Conservation (phyloP, 1,139 yeast genomes). For the Hyphopichia buzzinii region DNA sequence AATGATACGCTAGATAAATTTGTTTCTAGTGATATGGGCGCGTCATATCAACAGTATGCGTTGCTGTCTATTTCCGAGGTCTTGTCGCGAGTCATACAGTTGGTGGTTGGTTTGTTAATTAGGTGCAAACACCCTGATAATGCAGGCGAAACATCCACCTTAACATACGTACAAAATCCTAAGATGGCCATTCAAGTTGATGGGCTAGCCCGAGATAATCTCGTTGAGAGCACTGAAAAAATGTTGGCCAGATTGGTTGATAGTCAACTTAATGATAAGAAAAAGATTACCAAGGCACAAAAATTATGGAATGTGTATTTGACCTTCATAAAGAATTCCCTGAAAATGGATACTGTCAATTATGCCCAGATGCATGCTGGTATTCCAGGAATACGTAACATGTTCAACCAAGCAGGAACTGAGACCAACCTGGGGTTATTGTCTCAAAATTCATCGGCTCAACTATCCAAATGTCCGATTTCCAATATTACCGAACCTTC, state of each 20-base stretch:
- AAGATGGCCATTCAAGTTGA: background rate
- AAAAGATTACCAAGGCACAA: slow-evolving; percentile 23
- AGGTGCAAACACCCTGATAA: slow-evolving; percentile 19
- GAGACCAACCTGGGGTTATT: no score
- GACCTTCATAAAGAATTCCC: slow-evolving; percentile 33
- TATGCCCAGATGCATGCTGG: slow-evolving; percentile 37
- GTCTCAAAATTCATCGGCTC: background rate
- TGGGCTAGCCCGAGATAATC: background rate
- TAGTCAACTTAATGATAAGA: slow-evolving; percentile 15
- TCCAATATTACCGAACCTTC: slow-evolving; percentile 28
- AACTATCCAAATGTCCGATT: slow-evolving; percentile 26
- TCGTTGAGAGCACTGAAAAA: slow-evolving; percentile 4
- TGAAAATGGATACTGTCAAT: slow-evolving; percentile 26
- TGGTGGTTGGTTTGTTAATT: slow-evolving; percentile 34
- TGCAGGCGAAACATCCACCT: slow-evolving; percentile 6
- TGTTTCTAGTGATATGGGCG: slow-evolving; percentile 2
- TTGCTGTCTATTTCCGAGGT: slow-evolving; percentile 29
- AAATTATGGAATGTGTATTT: slow-evolving; percentile 44
- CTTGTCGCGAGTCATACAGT: slow-evolving; percentile 32
- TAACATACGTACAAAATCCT: background rate
- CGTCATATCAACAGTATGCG: slow-evolving; percentile 18
- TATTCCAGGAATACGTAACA: slow-evolving; percentile 26
- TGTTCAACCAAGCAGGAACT: no score
- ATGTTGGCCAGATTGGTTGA: slow-evolving; percentile 18
- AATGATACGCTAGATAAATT: slow-evolving; percentile 13